Evolutionary conservation across 345 rosid species (phyloP), one percentile per base, ranked within the genome.

Genomic region (Turnera subulata): DNA sequence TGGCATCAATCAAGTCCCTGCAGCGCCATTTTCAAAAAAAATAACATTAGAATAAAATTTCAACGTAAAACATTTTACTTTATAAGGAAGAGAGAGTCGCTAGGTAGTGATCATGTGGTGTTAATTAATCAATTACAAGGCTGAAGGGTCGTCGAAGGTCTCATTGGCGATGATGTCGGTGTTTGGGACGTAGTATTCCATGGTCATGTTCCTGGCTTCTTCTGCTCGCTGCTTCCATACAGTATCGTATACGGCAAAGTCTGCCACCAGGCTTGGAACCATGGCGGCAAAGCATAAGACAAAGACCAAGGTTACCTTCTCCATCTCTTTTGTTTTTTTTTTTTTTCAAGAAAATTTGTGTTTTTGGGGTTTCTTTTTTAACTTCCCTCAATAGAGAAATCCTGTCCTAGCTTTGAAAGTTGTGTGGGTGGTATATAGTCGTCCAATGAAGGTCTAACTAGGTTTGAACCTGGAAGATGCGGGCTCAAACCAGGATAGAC

Each of bases 151-250:
- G 8, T 29, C 8, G 35, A 29, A 29, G 35, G 35, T 82, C 74
- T 22, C 74, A 48, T 33, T 53, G 24, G 69, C 55, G 55, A 77
- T 73, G 0, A 53, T 37, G 26, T 33, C 47, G 0, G 84, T 84
- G 54, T 47, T 10, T 0, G 73, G 57, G 0, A 72, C 46, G 17
- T 70, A 77, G 26, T 78, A 75, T 13, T 58, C 48, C 12, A 64
- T 13, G 49, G 76, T 53, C 4, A 55, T 48, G 14, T 75, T 61
- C 64, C 47, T 49, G 39, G 88, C 75, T 33, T 73, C 66, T 23
- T 71, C 66, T 0, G 71, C 76, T 11, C 84, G 64, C 14, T 63
- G 39, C 51, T 52, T 25, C 84, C 88, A 80, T 10, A 69, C 68
- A 8, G 69, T 74, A 22, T 78, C 86, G 38, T 26, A 67, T 6